Base-by-base conservation (phyloP, 768 basidiomycete species). In the Naematelia aurantialba region DNA sequence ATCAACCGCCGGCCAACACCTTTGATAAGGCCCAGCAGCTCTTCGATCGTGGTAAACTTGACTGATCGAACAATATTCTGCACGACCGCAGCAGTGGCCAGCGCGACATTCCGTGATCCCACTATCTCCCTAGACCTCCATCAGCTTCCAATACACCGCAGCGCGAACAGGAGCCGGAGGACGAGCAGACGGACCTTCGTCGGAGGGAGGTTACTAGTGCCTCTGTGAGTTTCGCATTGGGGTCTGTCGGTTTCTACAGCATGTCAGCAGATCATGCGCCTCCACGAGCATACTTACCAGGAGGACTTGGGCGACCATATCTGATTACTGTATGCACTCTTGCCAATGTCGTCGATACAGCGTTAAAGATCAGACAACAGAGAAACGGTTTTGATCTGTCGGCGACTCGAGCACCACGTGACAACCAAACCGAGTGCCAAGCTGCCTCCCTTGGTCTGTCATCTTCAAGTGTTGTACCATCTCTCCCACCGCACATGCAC, bases 1-100 rank as follows among this genome's bases (percentile, higher is more conserved):
- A 89, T 86, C 44, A 99, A 77, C 65, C 83, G 84, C 63, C 84
- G 81, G 2, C 94, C 96, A 10, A 91, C 87, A 49, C 79, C 79
- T 55, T 88, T 85, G 62, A 99, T 87, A 57, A 89, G 83, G 48
- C 82, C 81, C 2, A 91, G 83, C 1, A 98, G 81, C 63, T 93
- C 89, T 45, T 90, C 87, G 67, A 97, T 87, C 66, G 87, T 89
- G 22, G 84, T 84, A 69, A 96, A 96, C 49, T 85, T 85, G 5
- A 89, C 89, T 67, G 85, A 87, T 1, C 91, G 84, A 14, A 98
- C 86, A 62, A 97, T 89, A 68, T 92, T 90, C 27, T 91, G 85
- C 25, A 99, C 81, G 17, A 97, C 85, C 22, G 88, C 82, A 4
- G 92, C 81, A 0, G 93, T 97, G 76, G 96, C 92, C 2, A 94